A percentile compares a stretch with the other conserved stretches of the same genome.
These are phyloP conservation scores for Jacaranda mimosifolia DNA, from an alignment of 257 asterid species.

Conservation along the genomic window DNA sequence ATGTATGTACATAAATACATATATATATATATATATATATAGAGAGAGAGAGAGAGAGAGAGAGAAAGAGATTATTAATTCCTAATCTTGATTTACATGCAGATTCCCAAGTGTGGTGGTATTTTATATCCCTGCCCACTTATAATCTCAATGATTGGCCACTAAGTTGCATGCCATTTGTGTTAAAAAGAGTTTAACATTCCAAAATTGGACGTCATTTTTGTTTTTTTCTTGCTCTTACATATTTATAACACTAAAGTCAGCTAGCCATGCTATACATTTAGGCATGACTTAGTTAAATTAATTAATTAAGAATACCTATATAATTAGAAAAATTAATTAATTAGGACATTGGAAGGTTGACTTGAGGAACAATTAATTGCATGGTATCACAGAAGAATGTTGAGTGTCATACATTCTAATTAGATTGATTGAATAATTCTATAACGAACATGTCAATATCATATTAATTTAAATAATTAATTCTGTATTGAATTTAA, in stretches of 20 bases:
- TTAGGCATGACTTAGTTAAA: neutral
- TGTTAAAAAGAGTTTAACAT: slow-evolving; percentile 25
- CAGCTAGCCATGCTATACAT: slow-evolving; percentile 33
- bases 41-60: slow-evolving; percentile 29
- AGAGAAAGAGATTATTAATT: slow-evolving; percentile 23
- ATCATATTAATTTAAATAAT: neutral
- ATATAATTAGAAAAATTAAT: neutral
- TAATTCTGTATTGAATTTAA: slow-evolving; percentile 8
- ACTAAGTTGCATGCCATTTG: slow-evolving; percentile 58
- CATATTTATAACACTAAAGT: slow-evolving; percentile 11
- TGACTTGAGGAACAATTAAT: slow-evolving; percentile 38
- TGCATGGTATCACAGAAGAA: slow-evolving; percentile 44
- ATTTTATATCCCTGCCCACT: slow-evolving; percentile 42
- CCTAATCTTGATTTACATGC: slow-evolving; percentile 45
- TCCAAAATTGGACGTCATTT: slow-evolving; percentile 3
- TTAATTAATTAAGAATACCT: slow-evolving; percentile 2
- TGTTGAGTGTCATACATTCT: slow-evolving; percentile 42
- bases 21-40: no score
- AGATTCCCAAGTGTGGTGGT: slow-evolving; percentile 37
- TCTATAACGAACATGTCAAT: slow-evolving; percentile 29
- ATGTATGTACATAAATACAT: no score
- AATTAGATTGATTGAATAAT: slow-evolving; percentile 31
- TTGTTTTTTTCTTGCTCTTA: neutral
- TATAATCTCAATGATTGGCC: slow-evolving; percentile 59
- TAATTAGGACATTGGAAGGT: slow-evolving; percentile 20